Base-by-base conservation (phyloP, 805 yeast genomes). In the Candida easanensis region DNA sequence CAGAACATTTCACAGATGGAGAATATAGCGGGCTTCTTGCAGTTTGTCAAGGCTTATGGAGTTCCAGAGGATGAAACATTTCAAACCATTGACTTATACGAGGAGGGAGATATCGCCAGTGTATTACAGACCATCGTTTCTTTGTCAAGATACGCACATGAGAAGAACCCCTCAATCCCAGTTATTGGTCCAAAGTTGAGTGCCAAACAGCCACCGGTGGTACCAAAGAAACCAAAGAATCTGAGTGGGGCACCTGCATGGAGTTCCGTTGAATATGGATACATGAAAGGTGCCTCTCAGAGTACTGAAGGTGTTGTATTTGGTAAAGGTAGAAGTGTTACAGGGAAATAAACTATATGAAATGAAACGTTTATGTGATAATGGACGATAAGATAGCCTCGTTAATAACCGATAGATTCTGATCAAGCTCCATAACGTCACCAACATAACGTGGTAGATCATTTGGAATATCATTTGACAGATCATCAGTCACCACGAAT, bases 61-160 rank as follows among this genome's bases (percentile, higher is more conserved):
- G 80, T 88, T 3, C 87, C 89, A 5, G 84, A 84, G 51, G 89
- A 85, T 57, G 96, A 88, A 59, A 64, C 84, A 38, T 88, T 88
- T 60, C 89, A 84, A 52, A 88, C 95, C 0, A 66, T 74, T 6
- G 96, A 88, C 60, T 68, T 88, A 44, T 88, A 68, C 51, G 96
- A 88, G 58, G 63, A 66, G 22, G 74, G 77, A 51, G 95, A 88
- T 58, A 88, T 91, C 1, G 84, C 87, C 38, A 87, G 84, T 51
- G 88, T 88, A 1, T 64, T 82, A n/a, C 80, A 84, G 53, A 76
- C 90, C 1, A 66, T 88, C 33, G 81, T 84, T 54, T 79, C 95
- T 2, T 69, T 88, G 34, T 84, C 93, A 1, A 69, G 96, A 45
- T 70, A 78, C 42, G 84, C 87, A 2, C 74, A 84, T 55, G 70